These are phyloP conservation scores for Neurospora sp. DNA, from an alignment of 495 filamentous ascomycete species.

Conservation along the genomic window DNA sequence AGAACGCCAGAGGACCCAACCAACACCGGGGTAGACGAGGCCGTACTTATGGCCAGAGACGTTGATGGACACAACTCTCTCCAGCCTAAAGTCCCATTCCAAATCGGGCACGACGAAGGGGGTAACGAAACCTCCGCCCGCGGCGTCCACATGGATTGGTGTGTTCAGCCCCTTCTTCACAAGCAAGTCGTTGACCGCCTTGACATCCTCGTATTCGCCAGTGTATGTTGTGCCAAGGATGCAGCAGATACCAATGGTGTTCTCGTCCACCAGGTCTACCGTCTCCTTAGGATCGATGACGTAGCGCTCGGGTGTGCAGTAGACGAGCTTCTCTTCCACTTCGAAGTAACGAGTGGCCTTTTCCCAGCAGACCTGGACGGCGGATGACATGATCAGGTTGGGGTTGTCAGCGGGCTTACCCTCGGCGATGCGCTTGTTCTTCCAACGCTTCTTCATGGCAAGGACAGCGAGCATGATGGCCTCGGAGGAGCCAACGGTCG, in stretches of 20 bases:
- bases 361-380: conserved; percentile 94
- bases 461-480: conserved; percentile 85
- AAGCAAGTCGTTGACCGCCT: conserved; percentile 77
- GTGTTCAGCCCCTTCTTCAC: conserved; percentile 59
- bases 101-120: conserved; percentile 77
- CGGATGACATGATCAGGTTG: conserved; percentile 87
- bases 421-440: conserved; percentile 66
- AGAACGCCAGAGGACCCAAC: conserved; percentile 83
- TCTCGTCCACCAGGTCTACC: conserved; percentile 80
- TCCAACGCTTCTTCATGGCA: conserved; percentile 94
- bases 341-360: conserved; percentile 95
- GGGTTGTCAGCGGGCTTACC: conserved; percentile 66
- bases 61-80: conserved; percentile 84
- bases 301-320: conserved; percentile 68
- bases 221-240: conserved; percentile 91
- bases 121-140: conserved; percentile 80
- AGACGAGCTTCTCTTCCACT: conserved; percentile 80
- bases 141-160: conserved; percentile 86
- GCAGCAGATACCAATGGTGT: conserved; percentile 87
- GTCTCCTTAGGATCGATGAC: conserved; percentile 81
- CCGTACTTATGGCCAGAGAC: conserved; percentile 79
- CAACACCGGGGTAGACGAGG: conserved; percentile 82
- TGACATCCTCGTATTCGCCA: conserved; percentile 90
- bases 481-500: conserved; percentile 76
- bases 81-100: conserved; percentile 79